These are phyloP conservation scores for Paradendryphiella salina DNA, from an alignment of 2,329 filamentous ascomycete species.

Conservation along the genomic window DNA sequence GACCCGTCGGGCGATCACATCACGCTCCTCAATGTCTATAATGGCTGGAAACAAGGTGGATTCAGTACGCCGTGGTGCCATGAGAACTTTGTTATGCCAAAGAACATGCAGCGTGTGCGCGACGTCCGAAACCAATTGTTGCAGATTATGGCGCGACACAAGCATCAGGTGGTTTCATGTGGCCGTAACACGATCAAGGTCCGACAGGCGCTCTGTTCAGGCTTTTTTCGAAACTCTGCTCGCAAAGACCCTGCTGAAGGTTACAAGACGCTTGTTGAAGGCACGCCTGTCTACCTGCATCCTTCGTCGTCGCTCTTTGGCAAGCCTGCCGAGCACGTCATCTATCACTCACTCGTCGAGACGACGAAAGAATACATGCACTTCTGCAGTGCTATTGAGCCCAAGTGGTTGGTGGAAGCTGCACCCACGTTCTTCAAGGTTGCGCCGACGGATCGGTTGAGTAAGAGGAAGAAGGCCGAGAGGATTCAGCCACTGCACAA, in stretches of 20 bases:
- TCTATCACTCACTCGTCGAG: slow-evolving; percentile 87
- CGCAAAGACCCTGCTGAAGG: slow-evolving; percentile 95
- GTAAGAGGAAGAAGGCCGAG: slow-evolving; percentile 91
- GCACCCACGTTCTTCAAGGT: slow-evolving; percentile 99
- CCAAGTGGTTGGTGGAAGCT: slow-evolving; percentile 89
- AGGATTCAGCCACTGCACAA: slow-evolving; percentile 95
- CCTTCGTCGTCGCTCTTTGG: slow-evolving; percentile 90
- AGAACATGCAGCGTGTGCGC: slow-evolving; percentile 83
- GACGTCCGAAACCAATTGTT: slow-evolving; percentile 91
- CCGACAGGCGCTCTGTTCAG: slow-evolving; percentile 83
- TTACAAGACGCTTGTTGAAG: slow-evolving; percentile 96
- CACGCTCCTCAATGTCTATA: slow-evolving; percentile 94
- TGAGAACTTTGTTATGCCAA: slow-evolving; percentile 95
- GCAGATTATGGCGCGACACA: slow-evolving; percentile 91
- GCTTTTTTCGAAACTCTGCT: slow-evolving; percentile 94
- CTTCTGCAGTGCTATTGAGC: slow-evolving; percentile 87
- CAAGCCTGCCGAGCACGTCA: slow-evolving; percentile 93
- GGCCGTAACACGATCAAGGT: slow-evolving; percentile 86
- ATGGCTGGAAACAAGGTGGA: slow-evolving; percentile 86
- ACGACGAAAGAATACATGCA: slow-evolving; percentile 99
- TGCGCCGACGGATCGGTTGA: slow-evolving; percentile 80
- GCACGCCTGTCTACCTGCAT: slow-evolving; percentile 93
- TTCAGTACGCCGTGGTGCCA: slow-evolving; percentile 91
- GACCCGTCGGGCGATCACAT: slow-evolving; percentile 93
- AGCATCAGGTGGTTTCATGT: slow-evolving; percentile 79